Evolutionary conservation across 176 grass and related monocot genomes (phyloP).

Genomic region (Themeda triandra): DNA sequence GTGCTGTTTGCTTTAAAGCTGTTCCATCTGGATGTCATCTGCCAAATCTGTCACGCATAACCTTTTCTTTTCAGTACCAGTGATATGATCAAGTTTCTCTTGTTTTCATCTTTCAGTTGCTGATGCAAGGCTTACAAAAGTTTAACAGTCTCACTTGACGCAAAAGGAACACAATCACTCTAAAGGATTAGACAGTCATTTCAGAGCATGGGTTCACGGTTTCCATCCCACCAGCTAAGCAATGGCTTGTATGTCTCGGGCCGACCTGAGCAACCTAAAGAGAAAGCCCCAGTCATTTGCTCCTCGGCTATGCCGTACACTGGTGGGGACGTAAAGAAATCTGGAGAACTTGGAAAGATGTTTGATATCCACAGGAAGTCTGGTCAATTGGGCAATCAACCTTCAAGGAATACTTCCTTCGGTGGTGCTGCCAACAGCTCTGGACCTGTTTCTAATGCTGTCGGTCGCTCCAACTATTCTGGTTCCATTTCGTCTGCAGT

Average conservation of each 20-base stretch:
- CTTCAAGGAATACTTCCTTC: constrained; percentile 60
- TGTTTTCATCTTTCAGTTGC: constrained; percentile 23
- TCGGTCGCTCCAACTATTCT: constrained; percentile 58
- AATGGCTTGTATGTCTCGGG: constrained; percentile 95
- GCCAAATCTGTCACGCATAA: not conserved
- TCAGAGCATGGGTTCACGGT: constrained; percentile 73
- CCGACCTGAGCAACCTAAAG: constrained; percentile 75
- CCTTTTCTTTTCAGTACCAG: not conserved
- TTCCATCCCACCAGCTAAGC: constrained; percentile 92
- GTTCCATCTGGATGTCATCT: not conserved
- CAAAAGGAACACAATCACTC: not conserved
- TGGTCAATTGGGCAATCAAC: constrained; percentile 62
- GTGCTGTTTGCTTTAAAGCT: not conserved
- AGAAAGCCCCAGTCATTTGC: constrained; percentile 67
- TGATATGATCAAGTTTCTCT: not conserved
- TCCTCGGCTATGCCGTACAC: constrained; percentile 86
- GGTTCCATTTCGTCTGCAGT: constrained; percentile 59
- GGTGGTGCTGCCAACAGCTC: constrained; percentile 54
- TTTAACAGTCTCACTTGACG: constrained; percentile 31
- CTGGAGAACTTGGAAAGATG: constrained; percentile 86
- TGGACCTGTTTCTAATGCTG: constrained; percentile 51
- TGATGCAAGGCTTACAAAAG: constrained; percentile 38
- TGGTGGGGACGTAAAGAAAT: constrained; percentile 85
- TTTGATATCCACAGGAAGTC: constrained; percentile 77
- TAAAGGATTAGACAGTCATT: constrained; percentile 24